Evolutionary conservation across 768 basidiomycete species (phyloP), one percentile per base, ranked within the genome.

Genomic region (Panellus pusillus): DNA sequence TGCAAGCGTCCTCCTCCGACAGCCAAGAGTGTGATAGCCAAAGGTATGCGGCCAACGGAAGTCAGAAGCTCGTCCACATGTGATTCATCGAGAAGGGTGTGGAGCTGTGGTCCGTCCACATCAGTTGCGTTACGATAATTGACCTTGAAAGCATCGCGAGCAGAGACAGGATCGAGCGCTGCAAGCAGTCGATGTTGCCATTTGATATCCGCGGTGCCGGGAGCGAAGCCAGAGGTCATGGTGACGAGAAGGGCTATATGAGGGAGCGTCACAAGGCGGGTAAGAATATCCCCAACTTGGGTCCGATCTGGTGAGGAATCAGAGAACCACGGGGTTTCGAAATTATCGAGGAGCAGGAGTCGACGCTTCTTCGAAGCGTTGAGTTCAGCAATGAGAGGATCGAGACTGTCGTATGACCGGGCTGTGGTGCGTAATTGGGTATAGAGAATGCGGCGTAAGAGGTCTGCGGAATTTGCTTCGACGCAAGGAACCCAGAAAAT

Each of bases 331-430:
- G 70, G 65, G 6, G 73, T 71, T 60, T 76, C 74, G 50, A 76
- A 72, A 49, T 75, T 72, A 51, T 75, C 73, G 12, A 76, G 58
- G 17, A 74, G 51, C n/a, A 76, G 29, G n/a, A 74, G 45, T 7
- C 68, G 60, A 4, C 63, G 67, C 9, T 61, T 60, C 17, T 54
- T 52, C 5, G 62, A 50, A n/a, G 47, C 39, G 17, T 50, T 38
- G 14, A 68, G 65, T 46, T 65, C 63, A 18, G 49, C 43, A 31
- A 65, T 36, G 41, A 65, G 61, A 44, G 62, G 54, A 12, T 18
- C 41, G 9, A 63, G 55, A 6, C 47, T 37, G 50, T 66, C 58
- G 14, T 59, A 51, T n/a, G 62, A 64, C 32, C 47, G 52, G 8
- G 44, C 46, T 20, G 60, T 55, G 43, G 65, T 54, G 12, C 56